A percentile compares a stretch with the other conserved stretches of the same genome.
Conservation (phyloP, 345 rosid species). For the Nasturtium officinale region DNA sequence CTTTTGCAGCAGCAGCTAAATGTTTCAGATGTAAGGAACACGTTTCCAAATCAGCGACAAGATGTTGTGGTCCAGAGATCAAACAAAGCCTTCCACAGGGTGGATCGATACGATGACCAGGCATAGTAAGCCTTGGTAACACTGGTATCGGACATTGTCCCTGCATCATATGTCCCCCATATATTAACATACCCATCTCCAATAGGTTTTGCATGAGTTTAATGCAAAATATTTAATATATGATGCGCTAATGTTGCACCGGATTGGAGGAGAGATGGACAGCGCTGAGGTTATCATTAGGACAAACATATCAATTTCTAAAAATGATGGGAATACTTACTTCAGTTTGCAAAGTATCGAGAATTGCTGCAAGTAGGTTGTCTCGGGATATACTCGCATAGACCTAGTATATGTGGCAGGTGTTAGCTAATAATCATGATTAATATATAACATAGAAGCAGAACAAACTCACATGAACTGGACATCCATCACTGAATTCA, state of each 20-base stretch:
- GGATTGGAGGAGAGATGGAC: too few species aligned
- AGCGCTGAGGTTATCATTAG: too few species aligned
- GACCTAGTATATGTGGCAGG: slow-evolving; percentile 56
- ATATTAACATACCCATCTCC: slow-evolving; percentile 20
- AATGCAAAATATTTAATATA: background rate
- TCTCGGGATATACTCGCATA: slow-evolving; percentile 96
- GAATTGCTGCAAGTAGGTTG: slow-evolving; percentile 92
- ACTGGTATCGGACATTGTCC: slow-evolving; percentile 84
- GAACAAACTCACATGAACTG: slow-evolving; percentile 78
- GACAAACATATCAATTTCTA: slow-evolving; percentile 9
- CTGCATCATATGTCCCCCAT: slow-evolving; percentile 47
- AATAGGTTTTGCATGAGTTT: background rate
- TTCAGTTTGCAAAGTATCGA: slow-evolving; percentile 95
- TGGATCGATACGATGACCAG: slow-evolving; percentile 98
- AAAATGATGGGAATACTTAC: slow-evolving; percentile 54
- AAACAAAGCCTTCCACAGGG: slow-evolving; percentile 93
- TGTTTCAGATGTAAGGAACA: slow-evolving; percentile 90
- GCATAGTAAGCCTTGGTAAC: slow-evolving; percentile 96
- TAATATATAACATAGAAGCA: slow-evolving; percentile 17
- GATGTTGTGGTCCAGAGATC: slow-evolving; percentile 54
- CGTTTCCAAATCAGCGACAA: slow-evolving; percentile 67
- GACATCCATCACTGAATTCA: slow-evolving; percentile 94
- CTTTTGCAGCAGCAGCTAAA: slow-evolving; percentile 95
- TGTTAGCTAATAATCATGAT: slow-evolving; percentile 40
- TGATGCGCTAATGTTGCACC: too few species aligned